Base-by-base conservation (phyloP, 257 asterid species). In the Penstemon newberryi region DNA sequence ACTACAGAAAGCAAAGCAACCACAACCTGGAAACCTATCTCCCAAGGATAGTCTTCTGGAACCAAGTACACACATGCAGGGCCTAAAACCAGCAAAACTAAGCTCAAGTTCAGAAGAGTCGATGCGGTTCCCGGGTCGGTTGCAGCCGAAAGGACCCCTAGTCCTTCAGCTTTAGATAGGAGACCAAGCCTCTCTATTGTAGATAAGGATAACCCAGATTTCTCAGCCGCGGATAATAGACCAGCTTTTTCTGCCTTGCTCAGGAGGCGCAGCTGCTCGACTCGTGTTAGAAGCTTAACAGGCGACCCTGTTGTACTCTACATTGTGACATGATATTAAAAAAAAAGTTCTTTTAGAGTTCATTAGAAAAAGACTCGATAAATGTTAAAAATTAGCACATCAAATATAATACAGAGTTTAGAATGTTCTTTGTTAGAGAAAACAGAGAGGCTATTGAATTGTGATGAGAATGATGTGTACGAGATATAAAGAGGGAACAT, bases 231-330 rank as follows among this genome's bases (percentile, higher is more conserved):
- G 4, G 96, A 89, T 46, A 92, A 67, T 3, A 92, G 70, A 42
- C 98, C 98, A 7, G 95, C 96, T 40, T 78, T 92, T 85, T 92
- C 98, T 7, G 97, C 97, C 82, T 92, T 92, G 72, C 89, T 87
- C 7, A 92, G 86, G 9, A 89, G 91, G 1, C 96, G 82, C 65
- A 89, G 82, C 87, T 92, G 91, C 77, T 92, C 95, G 77, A 92
- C 98, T 69, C 97, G 75, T 5, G 98, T 87, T 18, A 92, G 41
- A 46, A 92, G 82, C 81, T 88, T 92, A 74, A 87, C 95, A 2
- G 82, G 44, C 15, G 71, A 72, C 18, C 62, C 65, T 3, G 84
- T 69, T 45, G 89, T 70, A 66, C 77, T 59, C 96, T 86, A 75
- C 73, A 68, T 19, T 6, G 55, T 42, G 33, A 43, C 52, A 51